Percentiles rank a stretch among this genome's conserved stretches.
Conservation (phyloP, 805 yeast species). For the Spathaspora boniae region DNA sequence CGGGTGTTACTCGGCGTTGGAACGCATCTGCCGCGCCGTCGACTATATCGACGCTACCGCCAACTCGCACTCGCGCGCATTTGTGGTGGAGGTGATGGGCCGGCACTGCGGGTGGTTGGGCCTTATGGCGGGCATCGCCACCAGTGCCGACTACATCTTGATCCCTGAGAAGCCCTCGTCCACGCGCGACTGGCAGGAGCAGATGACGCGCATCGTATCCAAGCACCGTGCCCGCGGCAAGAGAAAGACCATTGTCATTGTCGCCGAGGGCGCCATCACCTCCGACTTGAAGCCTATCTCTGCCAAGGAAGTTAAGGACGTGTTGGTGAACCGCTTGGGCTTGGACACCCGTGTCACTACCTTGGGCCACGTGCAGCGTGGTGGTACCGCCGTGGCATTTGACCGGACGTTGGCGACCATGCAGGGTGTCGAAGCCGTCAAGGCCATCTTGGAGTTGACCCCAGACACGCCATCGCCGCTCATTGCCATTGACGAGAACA, state of each 20-base stretch:
- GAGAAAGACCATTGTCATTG: slow-evolving; percentile 92
- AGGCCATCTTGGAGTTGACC: slow-evolving; percentile 83
- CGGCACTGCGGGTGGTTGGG: slow-evolving; percentile 99
- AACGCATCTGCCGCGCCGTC: slow-evolving; percentile 87
- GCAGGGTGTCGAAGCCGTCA: slow-evolving; percentile 97
- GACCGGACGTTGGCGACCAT: slow-evolving; percentile 89
- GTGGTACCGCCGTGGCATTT: slow-evolving; percentile 96
- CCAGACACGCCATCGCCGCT: slow-evolving; percentile 93
- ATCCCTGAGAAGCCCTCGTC: slow-evolving; percentile 92
- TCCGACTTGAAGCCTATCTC: slow-evolving; percentile 76
- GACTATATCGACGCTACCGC: slow-evolving; percentile 98
- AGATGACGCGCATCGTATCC: slow-evolving; percentile 67
- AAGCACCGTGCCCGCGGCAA: slow-evolving; percentile 86
- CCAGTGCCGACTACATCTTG: slow-evolving; percentile 91
- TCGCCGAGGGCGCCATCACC: slow-evolving; percentile 97
- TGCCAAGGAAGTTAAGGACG: slow-evolving; percentile 76
- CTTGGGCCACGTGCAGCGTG: slow-evolving; percentile 97
- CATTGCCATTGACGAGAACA: slow-evolving; percentile 86
- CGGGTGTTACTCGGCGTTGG: slow-evolving; percentile 93
- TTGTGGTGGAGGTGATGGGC: slow-evolving; percentile 98
- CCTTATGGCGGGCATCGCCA: slow-evolving; percentile 94
- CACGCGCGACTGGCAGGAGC: slow-evolving; percentile 71
- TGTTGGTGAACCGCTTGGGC: slow-evolving; percentile 69
- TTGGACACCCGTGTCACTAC: slow-evolving; percentile 94
- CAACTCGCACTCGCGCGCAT: slow-evolving; percentile 93